These are phyloP conservation scores for Ophiosphaerella korrae DNA, from an alignment of 2,329 filamentous ascomycete genomes.

Conservation along the genomic window DNA sequence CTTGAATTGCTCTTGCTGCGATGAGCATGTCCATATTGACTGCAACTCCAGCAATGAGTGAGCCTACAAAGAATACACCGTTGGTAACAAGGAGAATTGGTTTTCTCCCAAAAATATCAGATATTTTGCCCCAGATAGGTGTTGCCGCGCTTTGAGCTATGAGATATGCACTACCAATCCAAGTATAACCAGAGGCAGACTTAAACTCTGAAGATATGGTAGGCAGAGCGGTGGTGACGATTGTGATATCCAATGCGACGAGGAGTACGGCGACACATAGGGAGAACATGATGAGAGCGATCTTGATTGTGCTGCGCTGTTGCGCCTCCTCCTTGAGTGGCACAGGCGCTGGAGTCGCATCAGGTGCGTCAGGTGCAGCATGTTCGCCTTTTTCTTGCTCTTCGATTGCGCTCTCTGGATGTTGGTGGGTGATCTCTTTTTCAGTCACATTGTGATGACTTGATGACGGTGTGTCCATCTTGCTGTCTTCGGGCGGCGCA, in stretches of 20 bases:
- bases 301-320: conserved; percentile 48
- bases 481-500: conserved; percentile 16
- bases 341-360: conserved; percentile 15
- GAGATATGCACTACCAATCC: conserved; percentile 60
- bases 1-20: conserved; percentile 65
- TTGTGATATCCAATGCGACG: conserved; percentile 66
- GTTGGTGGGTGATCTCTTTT: conserved; percentile 10
- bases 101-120: conserved; percentile 71
- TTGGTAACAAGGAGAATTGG: conserved; percentile 65
- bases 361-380: conserved; percentile 4
- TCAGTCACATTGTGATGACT: conserved; percentile 19
- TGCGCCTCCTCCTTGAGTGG: conserved; percentile 32
- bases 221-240: conserved; percentile 66
- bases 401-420: conserved; percentile 2
- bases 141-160: conserved; percentile 57
- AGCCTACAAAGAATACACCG: conserved; percentile 65
- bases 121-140: conserved; percentile 66
- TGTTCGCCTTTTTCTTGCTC: conserved; percentile 1
- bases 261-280: conserved; percentile 62
- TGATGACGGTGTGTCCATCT: conserved; percentile 17
- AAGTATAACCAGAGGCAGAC: conserved; percentile 57
- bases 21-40: conserved; percentile 67
- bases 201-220: conserved; percentile 62
- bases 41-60: conserved; percentile 63
- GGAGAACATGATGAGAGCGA: conserved; percentile 57